Evolutionary conservation across 768 basidiomycete genomes (phyloP).

Genomic region (Pleurotus giganteus): DNA sequence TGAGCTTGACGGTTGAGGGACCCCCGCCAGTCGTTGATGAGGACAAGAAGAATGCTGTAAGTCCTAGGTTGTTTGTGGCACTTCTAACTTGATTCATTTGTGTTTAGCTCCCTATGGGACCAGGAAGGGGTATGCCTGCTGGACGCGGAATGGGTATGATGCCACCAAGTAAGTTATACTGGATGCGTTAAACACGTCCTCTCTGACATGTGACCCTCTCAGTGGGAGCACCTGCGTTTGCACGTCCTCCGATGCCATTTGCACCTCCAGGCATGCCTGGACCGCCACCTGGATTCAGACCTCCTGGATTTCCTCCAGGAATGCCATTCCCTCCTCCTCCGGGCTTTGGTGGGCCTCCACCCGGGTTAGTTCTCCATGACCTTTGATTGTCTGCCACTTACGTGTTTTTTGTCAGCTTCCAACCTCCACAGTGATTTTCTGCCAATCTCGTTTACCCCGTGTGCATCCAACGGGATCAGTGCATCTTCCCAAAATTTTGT

Average conservation of each 20-base stretch:
- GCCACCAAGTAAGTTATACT: conserved; percentile 64
- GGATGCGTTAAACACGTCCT: conserved; percentile 15
- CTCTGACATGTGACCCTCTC: conserved; percentile 12
- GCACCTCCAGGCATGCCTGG: conserved; percentile 81
- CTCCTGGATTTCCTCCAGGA: conserved; percentile 80
- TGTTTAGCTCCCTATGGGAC: conserved; percentile 75
- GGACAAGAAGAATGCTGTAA: conserved; percentile 79
- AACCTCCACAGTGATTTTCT: conserved; percentile 42
- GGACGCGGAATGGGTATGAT: conserved; percentile 97
- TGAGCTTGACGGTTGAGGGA: conserved; percentile 92
- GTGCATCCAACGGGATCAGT: not conserved
- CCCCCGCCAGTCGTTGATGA: conserved; percentile 91
- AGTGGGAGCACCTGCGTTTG: conserved; percentile 63
- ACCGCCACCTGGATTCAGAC: conserved; percentile 82
- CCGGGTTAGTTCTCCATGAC: conserved; percentile 56
- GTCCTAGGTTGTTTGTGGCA: conserved; percentile 22
- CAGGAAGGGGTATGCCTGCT: conserved; percentile 94
- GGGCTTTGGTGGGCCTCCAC: conserved; percentile 78
- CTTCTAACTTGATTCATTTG: not conserved
- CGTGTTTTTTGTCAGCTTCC: conserved; percentile 36
- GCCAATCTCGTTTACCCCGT: not conserved
- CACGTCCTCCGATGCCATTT: conserved; percentile 68
- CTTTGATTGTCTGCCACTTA: conserved; percentile 5
- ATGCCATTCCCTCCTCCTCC: conserved; percentile 81
- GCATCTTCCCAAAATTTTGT: not conserved